Evolutionary conservation across 176 grass and related monocot species (phyloP), one percentile per base, ranked within the genome.

Genomic region (Carex myosuroides): DNA sequence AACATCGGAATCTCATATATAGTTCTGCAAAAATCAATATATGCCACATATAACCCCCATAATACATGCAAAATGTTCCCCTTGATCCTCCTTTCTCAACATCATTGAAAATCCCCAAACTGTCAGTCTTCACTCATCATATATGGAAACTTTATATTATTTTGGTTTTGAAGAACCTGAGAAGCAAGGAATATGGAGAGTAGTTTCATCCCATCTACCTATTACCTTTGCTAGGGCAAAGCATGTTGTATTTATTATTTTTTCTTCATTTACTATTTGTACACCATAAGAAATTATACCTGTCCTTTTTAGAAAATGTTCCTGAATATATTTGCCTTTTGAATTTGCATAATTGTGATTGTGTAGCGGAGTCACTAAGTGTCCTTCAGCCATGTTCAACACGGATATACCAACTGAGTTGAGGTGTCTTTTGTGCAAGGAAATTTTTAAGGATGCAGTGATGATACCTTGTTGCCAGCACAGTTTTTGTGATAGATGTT

Each of bases 381-480:
- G 70, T 66, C 75, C 80, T 59, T 24, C 50, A 71, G 39, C 66
- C 13, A 72, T 79, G 52, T 48, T 77, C 39, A 79, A 84, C 71
- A 80, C 83, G 30, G 85, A 84, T 65, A 21, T 74, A 52, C 88
- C 88, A 81, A 80, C 72, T 18, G 88, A 90, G 55, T 74, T 90
- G 71, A 87, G 85, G 63, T 90, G 88, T 32, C 83, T 71, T 83
- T 81, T 90, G 60, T 90, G 88, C 52, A 86, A 84, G 60, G 71
- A 63, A 65, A 90, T 90, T 42, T 90, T 87, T 13, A 80, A 87
- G 46, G 81, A 87, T 13, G 81, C 88, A 59, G 85, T 90, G 37
- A 87, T 90, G 88, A 87, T 90, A 84, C 88, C 81, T 39, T 90
- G 88, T 71, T 90, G 88, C 81, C 88, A 90, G 60, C 88, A 90